Evolutionary conservation across 73 alveolate species (phyloP), one percentile per base, ranked within the genome.

Genomic region (Blepharisma stoltei): DNA sequence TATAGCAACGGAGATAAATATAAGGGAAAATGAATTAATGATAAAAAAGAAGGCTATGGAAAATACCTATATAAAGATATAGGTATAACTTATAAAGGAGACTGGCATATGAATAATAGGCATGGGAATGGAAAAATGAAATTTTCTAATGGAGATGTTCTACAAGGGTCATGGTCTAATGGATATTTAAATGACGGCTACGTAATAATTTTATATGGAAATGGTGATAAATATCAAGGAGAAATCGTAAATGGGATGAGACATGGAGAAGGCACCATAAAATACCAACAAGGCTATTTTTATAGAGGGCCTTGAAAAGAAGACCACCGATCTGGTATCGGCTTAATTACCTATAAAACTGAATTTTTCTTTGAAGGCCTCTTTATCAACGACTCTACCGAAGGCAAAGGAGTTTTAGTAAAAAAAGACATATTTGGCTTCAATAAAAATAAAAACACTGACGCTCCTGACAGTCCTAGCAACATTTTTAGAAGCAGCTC

Each of bases 191-290:
- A 11, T 5, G 73, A 38, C 2, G 73, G 23, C 14, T 14, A 60
- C 5, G 46, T 38, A 9, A 9, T 60, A 9, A 60, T 60, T 8
- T 8, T 8, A 20, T 60, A 14, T 25, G 73, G 46, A 67, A 89
- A 92, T 80, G 96, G 96, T n/a, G 89, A 89, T 71, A 76, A 90
- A 55, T 93, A 93, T 81, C 95, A 89, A 84, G 98, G 98, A 32
- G 88, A 76, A 67, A 87, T 95, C 94, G 94, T 78, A 48, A 46
- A 78, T 21, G 88, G 93, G 25, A 45, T 76, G 79, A 87, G 89
- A 60, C 78, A 86, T 65, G 94, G 97, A 25, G 90, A 90, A 69
- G 98, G 98, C 0, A 83, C 92, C 18, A 86, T 90, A 86, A 75
- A 80, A 46, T 93, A 93, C 67, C 85, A 80, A 44, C 86, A 93